Evolutionary conservation across 768 basidiomycete genomes (phyloP).

Genomic region (button mushroom (Agaricus bisporus)): DNA sequence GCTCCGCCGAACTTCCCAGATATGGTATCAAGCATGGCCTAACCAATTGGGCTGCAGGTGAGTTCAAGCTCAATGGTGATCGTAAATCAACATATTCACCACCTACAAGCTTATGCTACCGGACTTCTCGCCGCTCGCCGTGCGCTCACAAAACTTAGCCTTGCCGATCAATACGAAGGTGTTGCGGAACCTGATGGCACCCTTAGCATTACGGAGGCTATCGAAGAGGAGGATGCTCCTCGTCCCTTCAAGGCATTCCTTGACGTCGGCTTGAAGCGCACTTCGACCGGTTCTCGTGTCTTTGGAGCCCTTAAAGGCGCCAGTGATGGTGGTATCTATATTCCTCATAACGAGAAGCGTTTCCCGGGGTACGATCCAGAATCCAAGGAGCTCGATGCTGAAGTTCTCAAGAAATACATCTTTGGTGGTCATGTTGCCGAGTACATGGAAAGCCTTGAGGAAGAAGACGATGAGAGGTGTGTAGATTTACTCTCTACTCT

Average conservation of each 20-base stretch:
- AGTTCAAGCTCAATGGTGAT: slow-evolving; percentile 12
- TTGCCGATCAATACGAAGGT: slow-evolving; percentile 98
- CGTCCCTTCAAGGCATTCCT: slow-evolving; percentile 99
- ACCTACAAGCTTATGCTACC: slow-evolving; percentile 79
- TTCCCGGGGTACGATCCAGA: slow-evolving; percentile 98
- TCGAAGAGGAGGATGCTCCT: slow-evolving; percentile 90
- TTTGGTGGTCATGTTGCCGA: slow-evolving; percentile 96
- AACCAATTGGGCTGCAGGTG: slow-evolving; percentile 97
- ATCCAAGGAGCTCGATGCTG: slow-evolving; percentile 86
- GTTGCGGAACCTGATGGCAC: slow-evolving; percentile 87
- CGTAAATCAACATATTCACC: slow-evolving; percentile 8
- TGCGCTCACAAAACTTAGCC: slow-evolving; percentile 89
- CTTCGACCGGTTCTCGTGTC: slow-evolving; percentile 94
- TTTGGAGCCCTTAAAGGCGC: slow-evolving; percentile 99
- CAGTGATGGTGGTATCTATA: slow-evolving; percentile 93
- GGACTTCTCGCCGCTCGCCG: slow-evolving; percentile 94
- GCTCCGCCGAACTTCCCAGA: slow-evolving; percentile 85
- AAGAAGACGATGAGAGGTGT: slow-evolving; percentile 97
- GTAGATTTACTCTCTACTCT: slow-evolving; percentile 14
- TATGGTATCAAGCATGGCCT: slow-evolving; percentile 98
- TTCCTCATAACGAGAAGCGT: slow-evolving; percentile 96
- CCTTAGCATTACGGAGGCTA: slow-evolving; percentile 71
- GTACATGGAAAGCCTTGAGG: slow-evolving; percentile 99
- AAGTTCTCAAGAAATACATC: slow-evolving; percentile 96
- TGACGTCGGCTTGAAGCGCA: slow-evolving; percentile 96